Base-by-base conservation (phyloP, 352 stramenopile species). In the Pythium biforme region DNA sequence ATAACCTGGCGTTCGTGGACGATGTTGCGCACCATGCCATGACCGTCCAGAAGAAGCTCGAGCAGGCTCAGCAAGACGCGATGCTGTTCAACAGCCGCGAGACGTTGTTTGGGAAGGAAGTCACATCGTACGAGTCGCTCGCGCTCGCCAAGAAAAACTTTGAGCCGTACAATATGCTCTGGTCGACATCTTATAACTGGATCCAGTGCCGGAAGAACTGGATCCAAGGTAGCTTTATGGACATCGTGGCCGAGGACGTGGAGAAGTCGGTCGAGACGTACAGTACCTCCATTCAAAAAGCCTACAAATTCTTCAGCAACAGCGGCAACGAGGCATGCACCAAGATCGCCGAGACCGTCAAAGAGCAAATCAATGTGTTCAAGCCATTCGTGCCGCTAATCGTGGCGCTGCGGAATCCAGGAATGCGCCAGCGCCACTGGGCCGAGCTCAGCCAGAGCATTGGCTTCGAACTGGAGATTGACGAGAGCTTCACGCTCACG, bases 391-490 rank as follows among this genome's bases (percentile, higher is more conserved):
- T 98, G 19, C 95, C 95, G 4, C 72, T 98, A 11, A 96, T 98
- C 51, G 74, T 93, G 4, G 81, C 85, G 1, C 64, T 99, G 25
- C 75, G 95, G 2, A 98, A 98, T 61, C 89, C 91, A 17, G 95
- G 96, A 4, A 98, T 99, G 93, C 81, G 89, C 0, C 72, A 87
- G 51, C 88, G 95, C n/a, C 96, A 99, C 64, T 99, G 96, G 96
- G 75, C 90, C 9, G 86, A 96, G 17, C 64, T 98, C 27, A 97
- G 82, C 55, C 80, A 92, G 46, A 85, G 81, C 31, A 69, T 96
- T 25, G 86, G 86, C 0, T 91, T 97, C 68, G 76, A 89, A 3
- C 70, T 97, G 20, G 81, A 96, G 59, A 92, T 95, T 23, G 88
- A 97, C 49, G 89, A 97, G 56, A 92, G 76, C 39, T 93, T 95